These are phyloP conservation scores for Ophiostoma piceae DNA, from an alignment of 2,329 filamentous ascomycete genomes.

Conservation along the genomic window DNA sequence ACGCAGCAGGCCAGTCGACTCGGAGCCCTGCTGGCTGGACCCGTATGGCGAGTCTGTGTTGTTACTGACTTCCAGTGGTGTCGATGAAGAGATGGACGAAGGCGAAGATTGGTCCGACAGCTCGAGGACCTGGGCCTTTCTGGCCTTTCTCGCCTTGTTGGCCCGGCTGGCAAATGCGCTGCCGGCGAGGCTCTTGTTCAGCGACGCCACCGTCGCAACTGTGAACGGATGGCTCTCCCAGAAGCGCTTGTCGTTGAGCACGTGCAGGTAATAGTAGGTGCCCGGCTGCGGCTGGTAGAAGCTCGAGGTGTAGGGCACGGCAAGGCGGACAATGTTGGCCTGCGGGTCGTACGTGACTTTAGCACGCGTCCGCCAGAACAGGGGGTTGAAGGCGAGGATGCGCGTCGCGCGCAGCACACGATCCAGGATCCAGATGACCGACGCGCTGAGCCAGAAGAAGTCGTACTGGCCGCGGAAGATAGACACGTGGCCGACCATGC, in stretches of 20 bases:
- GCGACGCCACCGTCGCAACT: conserved; percentile 32
- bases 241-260: conserved; percentile 37
- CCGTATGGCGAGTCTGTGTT: background rate
- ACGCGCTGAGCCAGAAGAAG: conserved; percentile 24
- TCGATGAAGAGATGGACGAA: background rate
- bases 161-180: background rate
- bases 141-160: background rate
- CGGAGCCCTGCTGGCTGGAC: background rate
- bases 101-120: conserved; percentile 7
- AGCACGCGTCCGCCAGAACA: conserved; percentile 16
- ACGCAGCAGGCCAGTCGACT: conserved; percentile 12
- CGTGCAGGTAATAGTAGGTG: conserved; percentile 44
- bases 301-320: conserved; percentile 19
- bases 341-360: conserved; percentile 22
- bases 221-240: conserved; percentile 52
- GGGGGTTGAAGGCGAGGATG: conserved; percentile 20
- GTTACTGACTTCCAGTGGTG: conserved; percentile 8
- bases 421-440: conserved; percentile 28
- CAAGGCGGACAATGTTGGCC: conserved; percentile 25
- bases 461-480: conserved; percentile 23
- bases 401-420: conserved; percentile 32
- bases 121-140: conserved; percentile 9
- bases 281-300: conserved; percentile 34
- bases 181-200: conserved; percentile 9
- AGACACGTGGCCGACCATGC: conserved; percentile 28